Conservation (phyloP, 805 yeast species). For the Candida piceae region DNA sequence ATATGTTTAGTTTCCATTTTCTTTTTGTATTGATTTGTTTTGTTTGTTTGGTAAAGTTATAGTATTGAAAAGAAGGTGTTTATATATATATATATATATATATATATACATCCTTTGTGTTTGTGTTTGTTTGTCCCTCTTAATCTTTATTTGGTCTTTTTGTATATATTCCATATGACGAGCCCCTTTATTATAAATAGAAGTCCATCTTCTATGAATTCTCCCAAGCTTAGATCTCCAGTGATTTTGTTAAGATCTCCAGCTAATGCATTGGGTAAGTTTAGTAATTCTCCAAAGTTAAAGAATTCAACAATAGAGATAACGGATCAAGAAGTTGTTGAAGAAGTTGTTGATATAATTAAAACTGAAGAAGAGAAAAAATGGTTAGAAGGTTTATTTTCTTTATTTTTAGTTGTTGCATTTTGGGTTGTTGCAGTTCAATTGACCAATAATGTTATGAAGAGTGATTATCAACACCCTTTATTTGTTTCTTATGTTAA, state of each 20-base stretch:
- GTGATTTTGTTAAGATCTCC: conserved; percentile 18
- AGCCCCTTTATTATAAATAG: neutral
- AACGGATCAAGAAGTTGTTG: conserved; percentile 21
- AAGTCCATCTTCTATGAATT: neutral
- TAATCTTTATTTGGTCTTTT: no score
- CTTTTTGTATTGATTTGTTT: no score
- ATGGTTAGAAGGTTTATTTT: conserved; percentile 40
- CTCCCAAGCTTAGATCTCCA: conserved; percentile 14
- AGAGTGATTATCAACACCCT: conserved; percentile 46
- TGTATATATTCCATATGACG: no score
- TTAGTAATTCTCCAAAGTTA: conserved; percentile 15
- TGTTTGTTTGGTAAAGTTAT: no score
- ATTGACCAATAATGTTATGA: conserved; percentile 43
- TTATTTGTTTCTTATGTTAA: conserved; percentile 41
- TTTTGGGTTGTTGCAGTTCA: conserved; percentile 49
- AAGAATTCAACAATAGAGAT: conserved; percentile 7
- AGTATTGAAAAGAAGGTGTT: no score
- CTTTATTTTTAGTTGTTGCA: conserved; percentile 36
- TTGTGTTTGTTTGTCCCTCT: no score
- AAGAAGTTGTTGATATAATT: conserved; percentile 29
- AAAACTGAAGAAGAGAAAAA: conserved; percentile 34
- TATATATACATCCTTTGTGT: no score
- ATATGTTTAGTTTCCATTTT: no score
- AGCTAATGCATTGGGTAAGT: conserved; percentile 7
- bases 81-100: no score